Percentiles rank a stretch among this genome's conserved stretches.
Evolutionary conservation across 257 asterid species (phyloP).

Genomic region (Jacaranda mimosifolia): DNA sequence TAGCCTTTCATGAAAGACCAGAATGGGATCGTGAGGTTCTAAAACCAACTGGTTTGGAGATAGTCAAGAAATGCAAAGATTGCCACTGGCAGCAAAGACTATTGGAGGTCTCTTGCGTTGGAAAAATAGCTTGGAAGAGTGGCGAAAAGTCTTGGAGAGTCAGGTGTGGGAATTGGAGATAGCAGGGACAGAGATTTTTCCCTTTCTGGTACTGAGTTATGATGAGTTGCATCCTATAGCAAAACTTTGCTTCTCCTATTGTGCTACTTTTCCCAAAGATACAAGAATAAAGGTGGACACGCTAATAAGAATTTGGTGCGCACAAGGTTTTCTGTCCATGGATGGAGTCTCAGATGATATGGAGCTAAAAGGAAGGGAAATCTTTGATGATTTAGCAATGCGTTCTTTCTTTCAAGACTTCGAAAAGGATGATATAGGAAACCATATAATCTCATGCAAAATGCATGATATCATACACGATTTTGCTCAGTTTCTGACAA

Average conservation of each 20-base stretch:
- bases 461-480: constrained; percentile 35
- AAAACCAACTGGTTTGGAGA: neutral
- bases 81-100: neutral
- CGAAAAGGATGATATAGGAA: neutral
- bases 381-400: constrained; percentile 17
- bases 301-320: constrained; percentile 54
- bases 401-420: constrained; percentile 32
- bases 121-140: neutral
- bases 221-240: constrained; percentile 29
- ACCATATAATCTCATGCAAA: neutral
- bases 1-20: neutral
- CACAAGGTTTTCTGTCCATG: constrained; percentile 42
- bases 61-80: constrained; percentile 32
- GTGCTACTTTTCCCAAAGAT: constrained; percentile 49
- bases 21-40: neutral
- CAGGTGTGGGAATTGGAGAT: constrained; percentile 21
- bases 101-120: constrained; percentile 26
- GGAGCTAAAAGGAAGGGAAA: constrained; percentile 41
- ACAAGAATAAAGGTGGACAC: constrained; percentile 40
- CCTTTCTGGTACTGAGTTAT: constrained; percentile 20
- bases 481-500: constrained; percentile 24
- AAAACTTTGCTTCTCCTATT: constrained; percentile 3
- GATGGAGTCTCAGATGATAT: neutral
- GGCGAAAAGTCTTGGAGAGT: constrained; percentile 19
- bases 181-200: neutral